Conservation (phyloP, 306 rosid species). For the Vigna reflexopilosa region DNA sequence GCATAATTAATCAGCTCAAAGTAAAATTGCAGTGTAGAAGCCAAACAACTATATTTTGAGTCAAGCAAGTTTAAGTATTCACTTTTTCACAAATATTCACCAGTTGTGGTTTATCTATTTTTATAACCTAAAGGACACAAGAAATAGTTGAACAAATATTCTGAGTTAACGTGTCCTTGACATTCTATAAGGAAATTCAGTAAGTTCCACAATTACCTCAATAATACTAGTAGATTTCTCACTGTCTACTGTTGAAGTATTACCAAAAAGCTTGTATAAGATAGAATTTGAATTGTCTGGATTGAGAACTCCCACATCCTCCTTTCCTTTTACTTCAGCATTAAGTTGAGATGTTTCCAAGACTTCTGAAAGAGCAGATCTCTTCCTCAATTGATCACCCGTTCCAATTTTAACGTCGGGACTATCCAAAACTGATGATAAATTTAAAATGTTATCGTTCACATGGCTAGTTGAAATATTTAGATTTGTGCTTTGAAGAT, state of each 20-base stretch:
- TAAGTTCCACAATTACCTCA: slow-evolving; percentile 62
- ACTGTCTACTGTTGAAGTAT: slow-evolving; percentile 56
- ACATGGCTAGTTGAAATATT: slow-evolving; percentile 52
- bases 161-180: slow-evolving; percentile 8
- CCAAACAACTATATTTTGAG: slow-evolving; percentile 20
- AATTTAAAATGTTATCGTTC: slow-evolving; percentile 53
- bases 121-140: slow-evolving; percentile 15
- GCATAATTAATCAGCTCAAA: slow-evolving; percentile 44
- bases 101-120: slow-evolving; percentile 1
- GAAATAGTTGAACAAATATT: not conserved
- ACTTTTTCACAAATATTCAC: slow-evolving; percentile 18
- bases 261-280: slow-evolving; percentile 74
- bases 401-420: slow-evolving; percentile 52
- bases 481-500: slow-evolving; percentile 52
- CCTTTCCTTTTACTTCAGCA: slow-evolving; percentile 59
- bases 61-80: not conserved
- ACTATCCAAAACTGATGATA: slow-evolving; percentile 55
- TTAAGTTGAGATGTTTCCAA: slow-evolving; percentile 64
- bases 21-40: not conserved
- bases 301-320: slow-evolving; percentile 52
- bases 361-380: slow-evolving; percentile 57
- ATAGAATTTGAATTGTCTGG: slow-evolving; percentile 66
- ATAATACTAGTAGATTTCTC: slow-evolving; percentile 54
- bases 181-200: slow-evolving; percentile 19
- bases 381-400: slow-evolving; percentile 52